Evolutionary conservation across 768 basidiomycete genomes (phyloP).

Genomic region (Amanita molliuscula): DNA sequence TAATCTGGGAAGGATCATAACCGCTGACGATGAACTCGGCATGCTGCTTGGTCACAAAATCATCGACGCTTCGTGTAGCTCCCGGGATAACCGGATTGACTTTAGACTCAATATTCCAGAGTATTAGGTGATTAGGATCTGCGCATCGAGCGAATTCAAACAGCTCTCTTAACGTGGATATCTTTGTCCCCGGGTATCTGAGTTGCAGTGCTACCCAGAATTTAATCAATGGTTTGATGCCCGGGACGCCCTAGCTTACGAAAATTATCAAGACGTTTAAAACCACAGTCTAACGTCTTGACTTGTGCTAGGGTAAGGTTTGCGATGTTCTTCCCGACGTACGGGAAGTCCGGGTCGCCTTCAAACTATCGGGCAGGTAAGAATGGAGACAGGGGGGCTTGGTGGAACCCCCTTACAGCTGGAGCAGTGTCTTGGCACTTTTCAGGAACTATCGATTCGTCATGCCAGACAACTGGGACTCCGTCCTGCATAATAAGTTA

Average conservation of each 20-base stretch:
- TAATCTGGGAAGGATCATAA: slow-evolving; percentile 51
- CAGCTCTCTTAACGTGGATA: slow-evolving; percentile 64
- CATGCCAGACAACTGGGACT: slow-evolving; percentile 73
- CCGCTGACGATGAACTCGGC: slow-evolving; percentile 45
- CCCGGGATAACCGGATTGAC: slow-evolving; percentile 45
- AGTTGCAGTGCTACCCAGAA: slow-evolving; percentile 43
- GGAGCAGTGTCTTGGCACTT: slow-evolving; percentile 68
- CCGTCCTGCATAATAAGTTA: slow-evolving; percentile 43
- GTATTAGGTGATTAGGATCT: slow-evolving; percentile 49
- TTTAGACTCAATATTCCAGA: slow-evolving; percentile 78
- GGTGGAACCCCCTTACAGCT: slow-evolving; percentile 25
- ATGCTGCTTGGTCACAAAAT: slow-evolving; percentile 56
- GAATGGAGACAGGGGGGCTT: background rate
- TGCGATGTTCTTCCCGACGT: slow-evolving; percentile 68
- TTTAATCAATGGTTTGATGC: background rate
- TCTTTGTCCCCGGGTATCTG: slow-evolving; percentile 55
- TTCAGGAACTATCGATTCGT: slow-evolving; percentile 47
- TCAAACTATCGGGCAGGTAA: slow-evolving; percentile 27
- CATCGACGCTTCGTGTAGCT: slow-evolving; percentile 40
- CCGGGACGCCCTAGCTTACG: slow-evolving; percentile 29
- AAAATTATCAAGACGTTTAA: slow-evolving; percentile 43
- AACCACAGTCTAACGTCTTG: slow-evolving; percentile 75
- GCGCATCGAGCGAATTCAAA: slow-evolving; percentile 71
- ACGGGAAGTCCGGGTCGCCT: slow-evolving; percentile 55
- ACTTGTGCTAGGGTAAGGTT: slow-evolving; percentile 73